Evolutionary conservation across 2,329 filamentous ascomycete genomes (phyloP), one percentile per base, ranked within the genome.

Genomic region (Nemania sp.): DNA sequence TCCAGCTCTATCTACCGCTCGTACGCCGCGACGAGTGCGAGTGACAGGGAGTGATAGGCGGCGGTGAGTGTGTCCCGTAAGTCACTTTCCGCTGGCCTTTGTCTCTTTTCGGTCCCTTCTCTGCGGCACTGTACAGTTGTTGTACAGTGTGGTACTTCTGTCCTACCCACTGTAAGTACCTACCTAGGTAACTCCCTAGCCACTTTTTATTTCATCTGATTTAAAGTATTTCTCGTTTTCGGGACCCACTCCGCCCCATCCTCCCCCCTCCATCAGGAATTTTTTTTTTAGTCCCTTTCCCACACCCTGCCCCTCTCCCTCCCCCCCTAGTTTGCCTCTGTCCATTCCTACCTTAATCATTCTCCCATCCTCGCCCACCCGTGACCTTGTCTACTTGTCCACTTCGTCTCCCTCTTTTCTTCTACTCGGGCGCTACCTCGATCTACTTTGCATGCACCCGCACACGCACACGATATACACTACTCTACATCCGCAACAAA

Each of bases 401-500:
- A 68, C 68, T 70, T 68, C 69, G 64, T 69, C 67, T 70, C 65
- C 54, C 65, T 57, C 58, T 64, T 62, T 60, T 65, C 43, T 64
- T 67, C 55, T 67, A 66, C 67, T 70, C 65, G 65, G 62, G 63
- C 62, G 67, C 65, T 70, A 70, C 70, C 70, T 72, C 62, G 67
- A 70, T 72, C 67, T 72, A 72, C 67, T 72, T 72, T 68, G 64
- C 70, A 71, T 69, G 67, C 69, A 71, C 69, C 66, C 64, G 61
- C 67, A 51, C 61, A 59, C 64, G 61, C 67, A 56, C 67, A 66
- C 66, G 49, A 69, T 58, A 67, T 66, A 65, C 69, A 62, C 55
- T 67, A 35, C 51, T 27, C 47, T 51, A 51, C 47, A 54, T 35
- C 51, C 27, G 18, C 66, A 58, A 61, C 29, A 66, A 55, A n/a